A percentile compares a stretch with the other conserved stretches of the same genome.
phyloP scores from a whole-genome alignment of 1,284 basidiomycete genomes.

The Boletus semigastroideus region DNA sequence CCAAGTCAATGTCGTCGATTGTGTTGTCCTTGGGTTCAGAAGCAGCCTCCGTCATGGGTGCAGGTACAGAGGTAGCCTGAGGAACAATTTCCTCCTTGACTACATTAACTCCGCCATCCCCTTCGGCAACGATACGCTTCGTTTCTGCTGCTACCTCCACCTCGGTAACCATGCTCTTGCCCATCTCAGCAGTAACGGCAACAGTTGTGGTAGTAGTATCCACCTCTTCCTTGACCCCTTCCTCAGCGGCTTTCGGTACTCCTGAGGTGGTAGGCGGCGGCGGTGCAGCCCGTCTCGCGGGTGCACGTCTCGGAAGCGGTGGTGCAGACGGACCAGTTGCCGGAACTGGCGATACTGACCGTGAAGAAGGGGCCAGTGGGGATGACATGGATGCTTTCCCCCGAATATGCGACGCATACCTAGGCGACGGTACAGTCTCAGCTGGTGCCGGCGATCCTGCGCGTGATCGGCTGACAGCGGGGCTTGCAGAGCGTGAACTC shows the following conservation, averaged over 20 bases:
- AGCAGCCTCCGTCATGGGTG: background rate
- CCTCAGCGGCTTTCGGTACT: background rate
- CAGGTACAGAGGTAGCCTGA: background rate
- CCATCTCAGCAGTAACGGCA: background rate
- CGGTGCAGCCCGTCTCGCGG: constrained; percentile 29
- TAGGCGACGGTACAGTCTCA: constrained; percentile 12
- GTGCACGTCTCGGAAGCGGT: constrained; percentile 29
- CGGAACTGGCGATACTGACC: constrained; percentile 23
- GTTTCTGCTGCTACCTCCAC: background rate
- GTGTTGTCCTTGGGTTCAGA: background rate
- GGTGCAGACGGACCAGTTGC: constrained; percentile 16
- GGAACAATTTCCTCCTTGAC: background rate
- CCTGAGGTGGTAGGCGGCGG: constrained; percentile 16
- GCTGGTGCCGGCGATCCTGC: constrained; percentile 21
- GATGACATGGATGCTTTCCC: constrained; percentile 22
- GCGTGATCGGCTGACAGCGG: constrained; percentile 25
- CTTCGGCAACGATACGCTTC: background rate
- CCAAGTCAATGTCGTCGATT: background rate
- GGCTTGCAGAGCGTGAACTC: constrained; percentile 25
- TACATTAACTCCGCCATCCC: background rate
- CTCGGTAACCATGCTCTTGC: background rate
- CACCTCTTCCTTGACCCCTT: constrained; percentile 6
- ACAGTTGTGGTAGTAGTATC: background rate
- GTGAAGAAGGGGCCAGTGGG: constrained; percentile 18
- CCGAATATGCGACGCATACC: constrained; percentile 12